Evolutionary conservation across 2,329 filamentous ascomycete species (phyloP), one percentile per base, ranked within the genome.

Genomic region (Alternaria burnsii): DNA sequence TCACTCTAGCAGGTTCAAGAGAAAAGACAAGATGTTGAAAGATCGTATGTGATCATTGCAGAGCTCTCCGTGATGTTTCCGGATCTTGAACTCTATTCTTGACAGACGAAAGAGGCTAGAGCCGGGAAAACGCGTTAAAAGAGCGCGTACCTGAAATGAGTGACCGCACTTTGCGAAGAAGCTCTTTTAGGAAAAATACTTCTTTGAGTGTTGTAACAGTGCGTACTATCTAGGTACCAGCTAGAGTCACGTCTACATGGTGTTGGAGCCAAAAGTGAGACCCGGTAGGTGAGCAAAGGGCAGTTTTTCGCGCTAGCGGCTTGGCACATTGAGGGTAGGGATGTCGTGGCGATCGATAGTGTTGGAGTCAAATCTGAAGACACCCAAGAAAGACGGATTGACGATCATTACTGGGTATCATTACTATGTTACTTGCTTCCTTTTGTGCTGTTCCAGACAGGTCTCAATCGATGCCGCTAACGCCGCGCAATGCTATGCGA

Each of bases 271-370:
- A 36, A 41, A 41, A 41, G 34, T 14, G 26, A 57, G 24, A 56
- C 30, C 4, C 24, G 44, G 9, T 56, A 18, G 50, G 51, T 56
- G 40, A 58, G 58, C 52, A 24, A 42, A 55, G 55, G 68, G 65
- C 58, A 70, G 59, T 65, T 71, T 70, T 71, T 67, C 55, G 61
- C 67, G 67, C 63, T 68, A 70, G 65, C 47, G 69, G 12, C 63
- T 62, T 68, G 68, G 66, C 68, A 30, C 12, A 3, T 1, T 22
- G 5, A 52, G 57, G 50, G 24, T 65, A 58, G 46, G 47, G 43
- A 48, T 66, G 52, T 53, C 61, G 28, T 42, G 58, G 48, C 52
- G 53, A n/a, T 5, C 41, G 26, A 4, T 26, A 24, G 18, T 22
- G 24, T 26, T 10, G 8, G 20, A 38, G 7, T 26, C 14, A 16